Conservation (phyloP, 2,329 filamentous ascomycete species). For the Colletotrichum gloeosporioides region DNA sequence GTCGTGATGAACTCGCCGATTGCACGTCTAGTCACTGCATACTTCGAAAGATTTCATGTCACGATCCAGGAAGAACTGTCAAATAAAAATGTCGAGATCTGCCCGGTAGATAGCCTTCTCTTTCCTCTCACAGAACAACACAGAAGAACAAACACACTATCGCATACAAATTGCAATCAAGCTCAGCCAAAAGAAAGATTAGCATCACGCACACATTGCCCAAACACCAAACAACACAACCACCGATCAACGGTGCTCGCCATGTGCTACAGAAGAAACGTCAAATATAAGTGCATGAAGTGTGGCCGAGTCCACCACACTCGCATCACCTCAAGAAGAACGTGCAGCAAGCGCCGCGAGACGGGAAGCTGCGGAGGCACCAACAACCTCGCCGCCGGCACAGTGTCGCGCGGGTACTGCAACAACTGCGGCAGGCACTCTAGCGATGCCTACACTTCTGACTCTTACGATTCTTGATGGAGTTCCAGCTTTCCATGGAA, state of each 20-base stretch:
- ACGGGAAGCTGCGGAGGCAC: neutral
- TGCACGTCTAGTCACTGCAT: neutral
- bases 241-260: neutral
- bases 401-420: neutral
- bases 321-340: neutral
- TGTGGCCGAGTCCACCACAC: neutral
- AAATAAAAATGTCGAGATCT: neutral
- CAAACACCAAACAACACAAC: neutral
- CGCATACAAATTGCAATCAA: neutral
- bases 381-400: neutral
- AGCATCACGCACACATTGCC: no score
- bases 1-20: neutral
- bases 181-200: no score
- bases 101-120: neutral
- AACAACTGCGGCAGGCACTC: neutral
- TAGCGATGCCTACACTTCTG: neutral
- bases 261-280: neutral
- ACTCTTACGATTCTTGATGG: neutral
- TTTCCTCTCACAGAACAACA: neutral
- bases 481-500: fast-evolving
- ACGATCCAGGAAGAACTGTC: neutral
- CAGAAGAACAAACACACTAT: neutral
- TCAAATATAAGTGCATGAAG: neutral
- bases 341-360: neutral
- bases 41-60: neutral